Evolutionary conservation across 1,284 basidiomycete genomes (phyloP).

Genomic region (Phylloboletellus chloephorus): DNA sequence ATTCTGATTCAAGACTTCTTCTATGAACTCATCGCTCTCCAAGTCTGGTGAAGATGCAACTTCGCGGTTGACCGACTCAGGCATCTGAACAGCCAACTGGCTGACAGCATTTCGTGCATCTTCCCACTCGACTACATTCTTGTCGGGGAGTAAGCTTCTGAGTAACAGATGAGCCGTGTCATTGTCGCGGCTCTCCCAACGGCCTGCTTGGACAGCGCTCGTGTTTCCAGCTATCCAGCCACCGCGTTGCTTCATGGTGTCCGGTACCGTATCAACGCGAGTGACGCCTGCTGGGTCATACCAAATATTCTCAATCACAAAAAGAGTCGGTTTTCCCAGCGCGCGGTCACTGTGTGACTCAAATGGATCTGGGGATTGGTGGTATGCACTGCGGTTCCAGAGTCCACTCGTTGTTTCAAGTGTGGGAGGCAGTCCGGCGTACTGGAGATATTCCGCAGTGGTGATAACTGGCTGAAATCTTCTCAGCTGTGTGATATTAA

Average conservation of each 20-base stretch:
- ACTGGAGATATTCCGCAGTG: slow-evolving; percentile 35
- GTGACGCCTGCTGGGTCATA: slow-evolving; percentile 33
- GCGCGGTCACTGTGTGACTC: slow-evolving; percentile 3
- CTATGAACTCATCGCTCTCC: slow-evolving; percentile 27
- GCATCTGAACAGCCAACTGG: slow-evolving; percentile 15
- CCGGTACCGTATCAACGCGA: slow-evolving; percentile 32
- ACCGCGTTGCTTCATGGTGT: slow-evolving; percentile 16
- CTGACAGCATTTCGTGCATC: slow-evolving; percentile 23
- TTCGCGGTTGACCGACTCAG: slow-evolving; percentile 7
- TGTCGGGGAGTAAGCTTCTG: slow-evolving; percentile 22
- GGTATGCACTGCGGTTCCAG: slow-evolving; percentile 33
- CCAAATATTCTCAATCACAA: slow-evolving; percentile 33
- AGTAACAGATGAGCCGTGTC: slow-evolving; percentile 11
- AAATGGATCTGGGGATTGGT: slow-evolving; percentile 9
- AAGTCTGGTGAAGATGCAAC: slow-evolving; percentile 4
- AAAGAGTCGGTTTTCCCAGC: slow-evolving; percentile 20
- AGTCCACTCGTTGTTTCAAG: slow-evolving; percentile 33
- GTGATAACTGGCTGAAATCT: slow-evolving; percentile 33
- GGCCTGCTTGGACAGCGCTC: slow-evolving; percentile 14
- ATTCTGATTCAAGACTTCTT: slow-evolving; percentile 26
- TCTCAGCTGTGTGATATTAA: slow-evolving; percentile 38
- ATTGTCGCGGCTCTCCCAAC: slow-evolving; percentile 15
- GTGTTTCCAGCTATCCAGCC: slow-evolving; percentile 18
- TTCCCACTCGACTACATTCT: slow-evolving; percentile 27
- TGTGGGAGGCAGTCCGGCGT: slow-evolving; percentile 29